Evolutionary conservation across 2,329 filamentous ascomycete species (phyloP).

Genomic region (Pseudogymnoascus sp.): DNA sequence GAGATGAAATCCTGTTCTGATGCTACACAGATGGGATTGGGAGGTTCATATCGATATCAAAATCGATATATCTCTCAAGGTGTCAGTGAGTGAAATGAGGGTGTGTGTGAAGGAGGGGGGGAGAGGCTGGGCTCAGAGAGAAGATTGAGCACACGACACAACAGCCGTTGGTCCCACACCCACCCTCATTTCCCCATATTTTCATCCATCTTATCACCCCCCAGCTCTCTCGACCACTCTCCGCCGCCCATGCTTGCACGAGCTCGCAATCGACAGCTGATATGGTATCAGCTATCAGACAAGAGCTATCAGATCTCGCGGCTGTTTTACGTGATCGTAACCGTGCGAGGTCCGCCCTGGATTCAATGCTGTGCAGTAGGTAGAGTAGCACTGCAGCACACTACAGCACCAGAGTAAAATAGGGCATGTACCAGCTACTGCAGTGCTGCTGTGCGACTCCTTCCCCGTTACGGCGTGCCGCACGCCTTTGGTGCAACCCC

Average conservation of each 20-base stretch:
- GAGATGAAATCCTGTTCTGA: background rate
- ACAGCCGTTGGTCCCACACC: background rate
- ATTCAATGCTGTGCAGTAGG: background rate
- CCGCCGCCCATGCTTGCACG: background rate
- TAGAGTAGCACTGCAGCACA: background rate
- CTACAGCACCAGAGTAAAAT: background rate
- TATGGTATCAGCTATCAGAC: background rate
- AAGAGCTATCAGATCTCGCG: background rate
- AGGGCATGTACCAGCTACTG: background rate
- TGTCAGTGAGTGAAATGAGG: background rate
- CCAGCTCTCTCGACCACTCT: background rate
- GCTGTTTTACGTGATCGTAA: background rate
- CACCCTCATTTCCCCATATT: background rate
- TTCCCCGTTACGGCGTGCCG: background rate
- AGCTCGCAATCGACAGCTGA: background rate
- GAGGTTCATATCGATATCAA: background rate
- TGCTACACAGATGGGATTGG: background rate
- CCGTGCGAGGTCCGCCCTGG: background rate
- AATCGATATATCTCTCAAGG: background rate
- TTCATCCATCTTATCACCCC: background rate
- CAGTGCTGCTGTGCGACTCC: background rate
- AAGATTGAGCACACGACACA: slow-evolving; percentile 1
- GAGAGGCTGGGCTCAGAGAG: background rate
- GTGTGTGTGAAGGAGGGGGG: background rate
- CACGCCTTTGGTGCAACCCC: background rate